A percentile compares a stretch with the other conserved stretches of the same genome.
Evolutionary conservation across 768 basidiomycete genomes (phyloP).

Genomic region (Hygrocybe punicea): DNA sequence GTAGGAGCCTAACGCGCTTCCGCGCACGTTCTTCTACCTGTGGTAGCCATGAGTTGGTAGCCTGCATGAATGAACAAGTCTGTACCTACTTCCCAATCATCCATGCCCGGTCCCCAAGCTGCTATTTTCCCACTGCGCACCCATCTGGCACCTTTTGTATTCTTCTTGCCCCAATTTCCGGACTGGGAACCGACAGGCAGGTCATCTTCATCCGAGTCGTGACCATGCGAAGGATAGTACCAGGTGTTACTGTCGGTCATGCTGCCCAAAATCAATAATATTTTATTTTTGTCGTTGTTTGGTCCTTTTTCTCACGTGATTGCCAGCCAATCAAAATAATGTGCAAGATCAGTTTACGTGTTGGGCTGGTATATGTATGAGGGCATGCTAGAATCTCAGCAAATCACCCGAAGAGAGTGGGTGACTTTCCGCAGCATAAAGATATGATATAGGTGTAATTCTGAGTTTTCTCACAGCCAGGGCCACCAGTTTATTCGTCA

Average conservation of each 20-base stretch:
- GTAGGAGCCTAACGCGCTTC: conserved; percentile 67
- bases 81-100: conserved; percentile 78
- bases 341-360: too few relatives aligned
- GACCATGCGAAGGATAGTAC: conserved; percentile 81
- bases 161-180: conserved; percentile 87
- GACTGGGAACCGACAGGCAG: conserved; percentile 43
- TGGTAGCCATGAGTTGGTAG: conserved; percentile 12
- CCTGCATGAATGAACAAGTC: not conserved
- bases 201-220: conserved; percentile 63
- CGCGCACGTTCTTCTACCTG: conserved; percentile 82
- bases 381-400: too few relatives aligned
- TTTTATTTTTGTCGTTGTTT: too few relatives aligned
- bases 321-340: too few relatives aligned
- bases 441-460: too few relatives aligned
- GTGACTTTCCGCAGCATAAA: too few relatives aligned
- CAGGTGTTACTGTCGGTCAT: conserved; percentile 63
- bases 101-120: conserved; percentile 79
- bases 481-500: too few relatives aligned
- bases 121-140: conserved; percentile 77
- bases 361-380: too few relatives aligned
- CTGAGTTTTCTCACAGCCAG: too few relatives aligned
- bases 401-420: too few relatives aligned
- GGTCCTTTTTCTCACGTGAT: too few relatives aligned
- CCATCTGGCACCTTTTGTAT: conserved; percentile 73
- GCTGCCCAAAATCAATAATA: too few relatives aligned